Evolutionary conservation across 2,329 filamentous ascomycete species (phyloP).

Genomic region (Eutypa lata): DNA sequence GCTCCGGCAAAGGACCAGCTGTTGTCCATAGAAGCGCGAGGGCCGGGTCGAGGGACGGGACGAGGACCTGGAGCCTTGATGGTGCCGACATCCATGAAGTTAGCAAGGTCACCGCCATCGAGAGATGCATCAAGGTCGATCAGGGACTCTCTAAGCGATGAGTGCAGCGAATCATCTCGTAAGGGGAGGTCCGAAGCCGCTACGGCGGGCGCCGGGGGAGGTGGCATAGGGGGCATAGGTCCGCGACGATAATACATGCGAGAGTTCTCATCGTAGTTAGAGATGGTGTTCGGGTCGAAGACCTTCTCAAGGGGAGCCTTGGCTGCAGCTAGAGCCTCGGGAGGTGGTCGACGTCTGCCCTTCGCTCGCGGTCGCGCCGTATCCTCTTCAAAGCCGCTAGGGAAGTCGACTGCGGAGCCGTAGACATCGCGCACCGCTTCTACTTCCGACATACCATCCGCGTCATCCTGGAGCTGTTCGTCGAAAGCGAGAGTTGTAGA

Average conservation of each 20-base stretch:
- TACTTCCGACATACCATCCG: slow-evolving; percentile 39
- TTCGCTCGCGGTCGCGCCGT: slow-evolving; percentile 52
- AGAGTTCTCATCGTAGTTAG: slow-evolving; percentile 63
- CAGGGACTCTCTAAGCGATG: slow-evolving; percentile 57
- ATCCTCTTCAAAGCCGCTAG: slow-evolving; percentile 44
- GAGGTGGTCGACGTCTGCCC: slow-evolving; percentile 52
- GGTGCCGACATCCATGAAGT: slow-evolving; percentile 60
- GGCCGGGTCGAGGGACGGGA: slow-evolving; percentile 22
- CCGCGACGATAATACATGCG: slow-evolving; percentile 54
- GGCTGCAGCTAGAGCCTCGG: slow-evolving; percentile 54
- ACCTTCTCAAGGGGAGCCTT: slow-evolving; percentile 61
- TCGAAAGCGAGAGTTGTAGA: slow-evolving; percentile 65
- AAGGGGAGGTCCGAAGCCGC: slow-evolving; percentile 55
- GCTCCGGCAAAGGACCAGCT: slow-evolving; percentile 41
- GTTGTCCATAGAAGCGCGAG: slow-evolving; percentile 47
- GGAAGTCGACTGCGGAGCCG: slow-evolving; percentile 55
- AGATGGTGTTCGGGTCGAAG: slow-evolving; percentile 64
- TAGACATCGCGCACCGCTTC: slow-evolving; percentile 61
- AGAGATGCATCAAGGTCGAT: slow-evolving; percentile 64
- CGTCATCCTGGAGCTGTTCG: slow-evolving; percentile 49
- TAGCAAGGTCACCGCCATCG: slow-evolving; percentile 51
- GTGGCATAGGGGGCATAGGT: slow-evolving; percentile 28
- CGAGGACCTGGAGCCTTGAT: slow-evolving; percentile 40
- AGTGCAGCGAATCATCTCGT: slow-evolving; percentile 51
- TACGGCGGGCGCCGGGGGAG: slow-evolving; percentile 27